Evolutionary conservation across 768 basidiomycete genomes (phyloP), one percentile per base, ranked within the genome.

Genomic region (Lactarius quietus): DNA sequence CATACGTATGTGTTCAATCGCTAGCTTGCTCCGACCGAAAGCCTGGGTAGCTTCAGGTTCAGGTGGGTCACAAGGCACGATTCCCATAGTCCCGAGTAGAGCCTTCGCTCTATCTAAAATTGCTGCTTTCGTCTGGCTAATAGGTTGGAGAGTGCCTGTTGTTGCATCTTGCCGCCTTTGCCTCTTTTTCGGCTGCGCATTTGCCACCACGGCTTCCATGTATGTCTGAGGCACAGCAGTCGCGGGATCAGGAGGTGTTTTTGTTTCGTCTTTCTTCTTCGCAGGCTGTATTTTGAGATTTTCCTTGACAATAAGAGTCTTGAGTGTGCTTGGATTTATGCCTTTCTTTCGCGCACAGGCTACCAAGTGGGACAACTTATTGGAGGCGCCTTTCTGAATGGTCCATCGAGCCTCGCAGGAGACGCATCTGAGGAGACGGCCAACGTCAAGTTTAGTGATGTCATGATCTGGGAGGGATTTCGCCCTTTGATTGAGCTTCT

Each of bases 351-450:
- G 86, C 15, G 88, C 84, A 73, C 92, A 94, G 7, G 79, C 76
- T 57, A 80, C 79, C 45, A 94, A 83, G 72, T 94, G 92, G 3
- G 79, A 69, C 72, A 83, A 74, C 73, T 94, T 94, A 70, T 87
- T 84, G 20, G 75, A 68, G 14, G 76, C 76, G 4, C 82, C 82
- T 73, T 94, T 94, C 61, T 82, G 80, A 15, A 83, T 76, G 4
- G 89, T 93, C 92, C 92, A 93, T 1, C 74, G 74, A 17, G 81
- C 71, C 28, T 84, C 83, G 69, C 91, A 93, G 41, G 82, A 79
- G 52, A 91, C 78, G 69, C 91, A 93, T 69, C 78, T 83, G 14
- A 76, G 73, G 2, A 92, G 71, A 29, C 72, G 80, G 2, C 72
- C 72, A 6, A 90, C 72, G 29, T 87, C 78, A 3, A 74, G 62